These are phyloP conservation scores for Thelephora terrestris DNA, from an alignment of 1,284 basidiomycete species.

Conservation along the genomic window DNA sequence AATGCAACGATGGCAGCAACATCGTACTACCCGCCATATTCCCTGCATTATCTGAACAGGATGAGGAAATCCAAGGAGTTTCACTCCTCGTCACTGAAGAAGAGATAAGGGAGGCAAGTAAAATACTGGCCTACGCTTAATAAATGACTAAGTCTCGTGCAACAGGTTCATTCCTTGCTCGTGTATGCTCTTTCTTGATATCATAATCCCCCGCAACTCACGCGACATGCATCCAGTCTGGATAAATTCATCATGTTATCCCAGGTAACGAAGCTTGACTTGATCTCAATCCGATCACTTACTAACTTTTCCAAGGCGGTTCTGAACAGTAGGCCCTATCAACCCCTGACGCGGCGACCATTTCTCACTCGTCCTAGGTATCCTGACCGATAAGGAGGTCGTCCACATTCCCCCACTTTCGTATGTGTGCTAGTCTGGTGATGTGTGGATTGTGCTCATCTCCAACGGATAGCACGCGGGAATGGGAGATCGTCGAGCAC, in stretches of 20 bases:
- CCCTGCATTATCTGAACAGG: no score
- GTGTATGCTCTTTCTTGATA: slow-evolving; percentile 26
- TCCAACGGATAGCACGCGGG: slow-evolving; percentile 30
- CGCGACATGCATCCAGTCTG: slow-evolving; percentile 23
- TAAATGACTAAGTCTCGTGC: not conserved
- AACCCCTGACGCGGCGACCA: slow-evolving; percentile 2
- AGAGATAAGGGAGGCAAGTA: slow-evolving; percentile 24
- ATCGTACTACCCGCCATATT: not conserved
- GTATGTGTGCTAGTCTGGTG: slow-evolving; percentile 25
- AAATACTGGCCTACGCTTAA: not conserved
- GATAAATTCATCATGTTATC: slow-evolving; percentile 47
- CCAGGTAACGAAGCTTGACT: not conserved
- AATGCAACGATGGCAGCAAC: not conserved
- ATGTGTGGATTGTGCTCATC: slow-evolving; percentile 12
- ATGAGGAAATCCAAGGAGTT: no score
- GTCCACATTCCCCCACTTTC: slow-evolving; percentile 36
- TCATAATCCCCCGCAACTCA: not conserved
- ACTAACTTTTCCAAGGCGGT: slow-evolving; percentile 25
- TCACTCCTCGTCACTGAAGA: slow-evolving; percentile 8
- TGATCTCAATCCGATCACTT: not conserved
- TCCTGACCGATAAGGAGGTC: slow-evolving; percentile 28
- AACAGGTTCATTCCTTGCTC: slow-evolving; percentile 38
- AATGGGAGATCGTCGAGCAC: slow-evolving; percentile 47
- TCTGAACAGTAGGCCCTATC: slow-evolving; percentile 26
- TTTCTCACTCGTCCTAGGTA: slow-evolving; percentile 19